A percentile compares a stretch with the other conserved stretches of the same genome.
Conservation (phyloP, 768 basidiomycete genomes). For the Trametes punicea region DNA sequence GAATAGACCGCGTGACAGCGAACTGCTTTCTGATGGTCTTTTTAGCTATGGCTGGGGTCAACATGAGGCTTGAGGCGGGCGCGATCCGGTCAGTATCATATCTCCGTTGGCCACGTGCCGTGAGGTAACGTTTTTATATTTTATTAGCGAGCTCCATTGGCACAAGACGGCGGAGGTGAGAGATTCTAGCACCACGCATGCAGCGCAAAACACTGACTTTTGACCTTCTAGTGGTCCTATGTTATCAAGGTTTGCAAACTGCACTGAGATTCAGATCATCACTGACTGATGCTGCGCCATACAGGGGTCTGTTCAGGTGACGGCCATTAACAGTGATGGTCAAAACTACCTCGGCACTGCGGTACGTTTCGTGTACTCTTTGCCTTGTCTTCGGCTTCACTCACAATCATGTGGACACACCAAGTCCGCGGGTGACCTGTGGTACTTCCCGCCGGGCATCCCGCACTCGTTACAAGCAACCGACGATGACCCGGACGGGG, state of each 20-base stretch:
- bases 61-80: conserved; percentile 36
- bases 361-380: conserved; percentile 2
- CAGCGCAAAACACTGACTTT: neutral
- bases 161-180: conserved; percentile 31
- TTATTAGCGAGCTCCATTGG: conserved; percentile 33
- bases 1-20: neutral
- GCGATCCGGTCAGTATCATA: conserved; percentile 29
- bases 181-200: neutral
- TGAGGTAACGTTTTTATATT: neutral
- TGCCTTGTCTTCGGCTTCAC: neutral
- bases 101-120: neutral
- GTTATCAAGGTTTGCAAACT: conserved; percentile 28
- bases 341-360: conserved; percentile 49
- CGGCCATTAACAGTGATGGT: conserved; percentile 48
- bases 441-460: conserved; percentile 55
- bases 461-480: conserved; percentile 58
- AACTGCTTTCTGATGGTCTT: neutral
- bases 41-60: conserved; percentile 31
- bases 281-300: neutral
- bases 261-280: neutral
- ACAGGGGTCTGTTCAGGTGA: conserved; percentile 36
- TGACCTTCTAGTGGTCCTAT: conserved; percentile 29
- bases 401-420: neutral
- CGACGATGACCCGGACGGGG: conserved; percentile 37
- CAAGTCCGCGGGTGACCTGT: conserved; percentile 44